phyloP scores from a whole-genome alignment of 1,284 basidiomycete species.

The Rhodotorula sp. region DNA sequence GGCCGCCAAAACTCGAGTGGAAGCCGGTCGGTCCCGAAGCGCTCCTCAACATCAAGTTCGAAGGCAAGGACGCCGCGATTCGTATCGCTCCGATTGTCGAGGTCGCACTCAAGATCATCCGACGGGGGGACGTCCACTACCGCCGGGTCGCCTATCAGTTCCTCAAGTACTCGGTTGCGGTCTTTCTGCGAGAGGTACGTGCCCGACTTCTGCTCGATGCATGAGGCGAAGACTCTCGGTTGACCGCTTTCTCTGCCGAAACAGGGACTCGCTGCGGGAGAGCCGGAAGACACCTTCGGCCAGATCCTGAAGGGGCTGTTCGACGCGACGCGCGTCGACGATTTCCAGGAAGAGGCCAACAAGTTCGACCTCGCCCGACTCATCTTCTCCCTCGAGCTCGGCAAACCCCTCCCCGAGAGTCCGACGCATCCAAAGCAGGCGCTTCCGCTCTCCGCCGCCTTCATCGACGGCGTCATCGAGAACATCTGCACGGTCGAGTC shows the following conservation, averaged over 20 bases:
- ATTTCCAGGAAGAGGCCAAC: conserved; percentile 67
- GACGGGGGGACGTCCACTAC: conserved; percentile 62
- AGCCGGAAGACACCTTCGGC: conserved; percentile 71
- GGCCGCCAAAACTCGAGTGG: conserved; percentile 75
- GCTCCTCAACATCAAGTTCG: conserved; percentile 69
- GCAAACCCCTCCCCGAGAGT: conserved; percentile 54
- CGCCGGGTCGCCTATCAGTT: conserved; percentile 73
- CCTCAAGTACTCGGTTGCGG: conserved; percentile 69
- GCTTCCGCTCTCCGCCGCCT: conserved; percentile 61
- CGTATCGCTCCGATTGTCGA: conserved; percentile 65
- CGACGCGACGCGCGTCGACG: conserved; percentile 69
- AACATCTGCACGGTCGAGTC: conserved; percentile 58
- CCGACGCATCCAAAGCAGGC: conserved; percentile 52
- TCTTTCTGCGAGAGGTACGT: conserved; percentile 71
- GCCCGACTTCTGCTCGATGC: not conserved
- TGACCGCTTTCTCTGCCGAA: not conserved
- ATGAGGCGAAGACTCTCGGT: not conserved
- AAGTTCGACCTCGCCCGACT: conserved; percentile 65
- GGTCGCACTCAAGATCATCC: conserved; percentile 67
- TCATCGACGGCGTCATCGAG: conserved; percentile 71
- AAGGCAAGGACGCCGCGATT: conserved; percentile 66
- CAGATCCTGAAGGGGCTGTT: conserved; percentile 72
- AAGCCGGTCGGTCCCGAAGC: conserved; percentile 66
- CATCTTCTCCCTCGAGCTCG: conserved; percentile 58
- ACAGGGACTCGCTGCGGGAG: conserved; percentile 50